Evolutionary conservation across 306 rosid genomes (phyloP).

Genomic region (Prunus fruticosa): DNA sequence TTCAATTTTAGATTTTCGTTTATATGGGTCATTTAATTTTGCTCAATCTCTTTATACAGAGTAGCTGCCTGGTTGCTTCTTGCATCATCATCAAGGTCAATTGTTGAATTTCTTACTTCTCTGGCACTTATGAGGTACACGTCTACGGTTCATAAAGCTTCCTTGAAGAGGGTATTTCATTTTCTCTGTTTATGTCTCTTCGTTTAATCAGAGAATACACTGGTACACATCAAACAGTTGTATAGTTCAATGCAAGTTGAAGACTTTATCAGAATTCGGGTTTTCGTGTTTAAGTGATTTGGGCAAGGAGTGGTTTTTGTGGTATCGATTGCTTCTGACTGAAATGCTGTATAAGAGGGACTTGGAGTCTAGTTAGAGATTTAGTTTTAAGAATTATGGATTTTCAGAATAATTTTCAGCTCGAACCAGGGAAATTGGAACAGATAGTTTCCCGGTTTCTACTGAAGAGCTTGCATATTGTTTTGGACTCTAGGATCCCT

Average conservation of each 20-base stretch:
- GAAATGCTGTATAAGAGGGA: slow-evolving; percentile 22
- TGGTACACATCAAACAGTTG: background rate
- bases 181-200: background rate
- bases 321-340: background rate
- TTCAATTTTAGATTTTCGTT: background rate
- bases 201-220: background rate
- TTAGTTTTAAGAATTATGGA: slow-evolving; percentile 50
- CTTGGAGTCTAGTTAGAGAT: slow-evolving; percentile 30
- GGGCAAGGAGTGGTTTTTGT: background rate
- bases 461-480: slow-evolving; percentile 65
- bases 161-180: background rate
- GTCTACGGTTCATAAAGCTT: slow-evolving; percentile 2
- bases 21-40: background rate
- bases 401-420: slow-evolving; percentile 59
- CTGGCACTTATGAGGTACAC: background rate
- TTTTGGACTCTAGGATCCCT: slow-evolving; percentile 78
- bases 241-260: background rate
- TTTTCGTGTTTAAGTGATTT: background rate
- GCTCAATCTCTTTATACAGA: background rate
- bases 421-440: slow-evolving; percentile 71
- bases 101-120: background rate
- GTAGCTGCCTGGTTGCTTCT: slow-evolving; percentile 1
- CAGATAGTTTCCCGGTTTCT: slow-evolving; percentile 75
- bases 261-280: background rate
- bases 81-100: background rate